Evolutionary conservation across 2,329 filamentous ascomycete genomes (phyloP).

Genomic region (Cordyceps militaris): DNA sequence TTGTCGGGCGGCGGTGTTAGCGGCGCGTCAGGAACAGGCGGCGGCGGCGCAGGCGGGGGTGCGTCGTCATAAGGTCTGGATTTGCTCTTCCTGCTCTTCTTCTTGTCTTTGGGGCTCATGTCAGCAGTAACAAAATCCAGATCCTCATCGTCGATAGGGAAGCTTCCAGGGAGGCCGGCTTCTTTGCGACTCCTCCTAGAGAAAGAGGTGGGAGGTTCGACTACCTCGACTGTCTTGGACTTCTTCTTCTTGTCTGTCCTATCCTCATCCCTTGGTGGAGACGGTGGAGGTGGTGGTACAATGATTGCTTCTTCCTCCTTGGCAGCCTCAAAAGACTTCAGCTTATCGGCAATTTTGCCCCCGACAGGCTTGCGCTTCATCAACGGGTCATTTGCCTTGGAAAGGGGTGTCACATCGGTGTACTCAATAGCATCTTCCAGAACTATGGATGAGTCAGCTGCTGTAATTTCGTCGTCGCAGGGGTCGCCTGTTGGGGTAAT

Average conservation of each 20-base stretch:
- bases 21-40: slow-evolving; percentile 40
- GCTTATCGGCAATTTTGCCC: slow-evolving; percentile 49
- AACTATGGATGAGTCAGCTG: slow-evolving; percentile 44
- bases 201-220: slow-evolving; percentile 20
- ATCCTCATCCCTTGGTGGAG: slow-evolving; percentile 17
- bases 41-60: slow-evolving; percentile 21
- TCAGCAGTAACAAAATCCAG: slow-evolving; percentile 20
- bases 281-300: slow-evolving; percentile 33
- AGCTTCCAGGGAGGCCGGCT: slow-evolving; percentile 47
- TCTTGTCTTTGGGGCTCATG: slow-evolving; percentile 26
- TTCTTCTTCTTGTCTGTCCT: slow-evolving; percentile 39
- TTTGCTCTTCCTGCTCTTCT: slow-evolving; percentile 36
- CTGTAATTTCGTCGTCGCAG: slow-evolving; percentile 32
- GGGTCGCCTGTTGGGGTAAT: slow-evolving; percentile 15
- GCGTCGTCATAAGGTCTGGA: slow-evolving; percentile 29
- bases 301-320: slow-evolving; percentile 32
- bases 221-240: slow-evolving; percentile 25
- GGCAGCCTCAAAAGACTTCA: slow-evolving; percentile 47
- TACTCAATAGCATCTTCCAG: slow-evolving; percentile 36
- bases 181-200: slow-evolving; percentile 26
- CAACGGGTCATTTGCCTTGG: slow-evolving; percentile 27
- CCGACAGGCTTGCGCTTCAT: slow-evolving; percentile 44
- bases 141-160: slow-evolving; percentile 46
- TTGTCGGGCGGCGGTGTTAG: slow-evolving; percentile 48
- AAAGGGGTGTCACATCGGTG: slow-evolving; percentile 35